Evolutionary conservation across 202 grass and related monocot genomes (phyloP), one percentile per base, ranked within the genome.

Genomic region (Schoenoplectus tabernaemontani): DNA sequence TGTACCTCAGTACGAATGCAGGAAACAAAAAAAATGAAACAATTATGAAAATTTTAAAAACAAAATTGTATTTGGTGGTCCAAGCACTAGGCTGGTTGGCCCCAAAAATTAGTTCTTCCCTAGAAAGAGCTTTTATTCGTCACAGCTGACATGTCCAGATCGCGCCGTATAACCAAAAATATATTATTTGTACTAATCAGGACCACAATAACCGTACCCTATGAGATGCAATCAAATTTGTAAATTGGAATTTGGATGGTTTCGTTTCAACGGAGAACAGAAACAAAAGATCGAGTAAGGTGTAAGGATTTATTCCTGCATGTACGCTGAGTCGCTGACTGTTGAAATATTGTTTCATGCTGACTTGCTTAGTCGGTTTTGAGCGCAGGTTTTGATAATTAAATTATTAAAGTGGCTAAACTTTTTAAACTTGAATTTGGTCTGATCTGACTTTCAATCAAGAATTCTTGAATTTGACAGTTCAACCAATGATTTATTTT

Each of bases 141-240:
- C 67, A 71, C 67, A 71, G 48, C n/a, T n/a, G n/a, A n/a, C n/a
- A n/a, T n/a, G 67, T 15, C 42, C 7, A 71, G 67, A 71, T 71
- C 67, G 4, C 39, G 23, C 67, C 42, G 42, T 7, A 71, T 30
- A 47, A 71, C 4, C 39, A 71, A 71, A 71, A 26, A 71, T 26
- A 71, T 46, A 71, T 71, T 28, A 71, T 71, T 23, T 71, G 67
- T 71, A 71, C 67, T 15, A 47, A 48, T 2, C 2, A 16, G 67
- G 67, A 71, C 67, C 67, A 71, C 67, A 48, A 10, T 7, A 65
- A 48, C 42, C 42, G 42, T 26, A 71, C 42, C 12, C 3, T 46
- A 71, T 71, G 67, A 30, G 11, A 71, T 71, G 11, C 22, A 71
- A 47, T 71, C 22, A 48, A 71, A 47, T 71, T 71, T 11, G 66